Percentiles rank a stretch among this genome's conserved stretches.
Conservation (phyloP, 1,284 basidiomycete genomes). For the Pulchroboletus neoregius region DNA sequence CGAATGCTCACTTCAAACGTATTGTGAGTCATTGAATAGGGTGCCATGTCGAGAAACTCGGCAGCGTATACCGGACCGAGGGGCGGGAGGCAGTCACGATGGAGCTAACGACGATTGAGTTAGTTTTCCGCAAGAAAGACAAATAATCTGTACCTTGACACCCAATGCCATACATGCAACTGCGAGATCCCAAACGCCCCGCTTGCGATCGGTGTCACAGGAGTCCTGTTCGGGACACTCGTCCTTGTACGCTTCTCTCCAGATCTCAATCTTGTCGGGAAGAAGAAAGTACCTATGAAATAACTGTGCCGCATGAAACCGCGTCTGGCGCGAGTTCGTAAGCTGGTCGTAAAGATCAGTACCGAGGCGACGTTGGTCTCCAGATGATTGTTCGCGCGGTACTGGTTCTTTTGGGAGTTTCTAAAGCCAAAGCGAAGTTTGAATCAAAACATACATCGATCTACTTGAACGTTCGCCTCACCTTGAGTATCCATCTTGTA, state of each 20-base stretch:
- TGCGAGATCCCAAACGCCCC: slow-evolving; percentile 50
- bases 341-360: slow-evolving; percentile 52
- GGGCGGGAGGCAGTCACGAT: slow-evolving; percentile 58
- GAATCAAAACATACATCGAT: not conserved
- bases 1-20: slow-evolving; percentile 46
- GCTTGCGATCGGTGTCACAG: slow-evolving; percentile 1
- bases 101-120: slow-evolving; percentile 38
- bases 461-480: slow-evolving; percentile 19
- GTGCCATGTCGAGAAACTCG: slow-evolving; percentile 49
- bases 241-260: slow-evolving; percentile 7
- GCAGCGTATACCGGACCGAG: slow-evolving; percentile 46
- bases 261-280: slow-evolving; percentile 15
- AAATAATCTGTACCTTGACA: slow-evolving; percentile 45
- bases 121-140: not conserved
- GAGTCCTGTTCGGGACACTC: not conserved
- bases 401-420: slow-evolving; percentile 20
- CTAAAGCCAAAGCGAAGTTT: slow-evolving; percentile 8
- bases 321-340: slow-evolving; percentile 47
- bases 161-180: slow-evolving; percentile 54
- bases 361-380: slow-evolving; percentile 1
- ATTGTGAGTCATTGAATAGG: slow-evolving; percentile 40
- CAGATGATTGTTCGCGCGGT: slow-evolving; percentile 2
- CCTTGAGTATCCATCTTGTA: slow-evolving; percentile 44
- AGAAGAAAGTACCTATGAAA: slow-evolving; percentile 49
- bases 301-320: slow-evolving; percentile 57